Conservation (phyloP, 805 yeast genomes). For the Pichia gijzeniarum region DNA sequence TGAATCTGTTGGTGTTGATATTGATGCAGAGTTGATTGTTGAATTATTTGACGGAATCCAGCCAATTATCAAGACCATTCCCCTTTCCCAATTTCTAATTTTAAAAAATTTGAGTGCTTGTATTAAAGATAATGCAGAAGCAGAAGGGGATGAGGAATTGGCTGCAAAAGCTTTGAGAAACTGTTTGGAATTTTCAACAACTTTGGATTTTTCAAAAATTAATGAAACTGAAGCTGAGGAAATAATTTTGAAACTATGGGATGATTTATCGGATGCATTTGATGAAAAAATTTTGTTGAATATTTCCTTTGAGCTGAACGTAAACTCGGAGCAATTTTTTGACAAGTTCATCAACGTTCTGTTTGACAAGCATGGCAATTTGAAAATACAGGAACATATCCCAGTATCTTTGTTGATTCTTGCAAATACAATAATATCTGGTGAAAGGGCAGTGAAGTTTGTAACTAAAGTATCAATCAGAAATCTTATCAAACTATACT, state of each 20-base stretch:
- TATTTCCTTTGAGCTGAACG: conserved; percentile 5
- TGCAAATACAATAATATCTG: conserved; percentile 10
- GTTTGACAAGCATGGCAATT: neutral
- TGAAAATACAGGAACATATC: neutral
- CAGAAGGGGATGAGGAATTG: conserved; percentile 4
- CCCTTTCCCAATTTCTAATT: neutral
- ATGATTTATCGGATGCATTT: neutral
- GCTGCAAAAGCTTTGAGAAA: neutral
- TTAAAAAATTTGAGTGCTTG: neutral
- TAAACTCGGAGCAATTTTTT: neutral
- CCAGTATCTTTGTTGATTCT: conserved; percentile 9
- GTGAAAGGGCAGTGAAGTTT: neutral
- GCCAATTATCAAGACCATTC: neutral
- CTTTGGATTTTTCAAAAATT: neutral
- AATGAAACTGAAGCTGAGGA: neutral
- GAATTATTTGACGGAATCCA: conserved; percentile 5
- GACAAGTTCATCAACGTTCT: neutral
- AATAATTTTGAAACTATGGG: conserved; percentile 1
- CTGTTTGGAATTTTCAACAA: neutral
- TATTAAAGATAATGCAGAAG: neutral
- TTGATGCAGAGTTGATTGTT: neutral
- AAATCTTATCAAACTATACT: conserved; percentile 6
- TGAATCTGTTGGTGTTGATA: neutral
- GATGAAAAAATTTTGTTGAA: conserved; percentile 13
- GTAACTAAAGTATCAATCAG: neutral